phyloP scores from a whole-genome alignment of 2,329 filamentous ascomycete genomes.

The Xylaria polymorpha region DNA sequence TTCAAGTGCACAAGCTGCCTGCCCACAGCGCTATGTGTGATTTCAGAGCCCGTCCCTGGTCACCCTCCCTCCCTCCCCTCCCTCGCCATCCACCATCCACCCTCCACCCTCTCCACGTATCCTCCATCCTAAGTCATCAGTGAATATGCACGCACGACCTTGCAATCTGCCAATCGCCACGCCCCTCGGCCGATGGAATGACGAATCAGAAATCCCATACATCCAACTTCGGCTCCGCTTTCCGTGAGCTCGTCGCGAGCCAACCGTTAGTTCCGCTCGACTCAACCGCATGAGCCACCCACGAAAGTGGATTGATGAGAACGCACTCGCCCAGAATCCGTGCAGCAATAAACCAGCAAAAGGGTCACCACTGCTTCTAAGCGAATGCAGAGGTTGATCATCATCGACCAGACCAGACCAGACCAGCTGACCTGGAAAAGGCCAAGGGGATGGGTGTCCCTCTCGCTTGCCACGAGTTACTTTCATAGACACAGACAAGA shows the following conservation, averaged over 20 bases:
- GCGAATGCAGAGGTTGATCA: slow-evolving; percentile 24
- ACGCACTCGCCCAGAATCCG: slow-evolving; percentile 24
- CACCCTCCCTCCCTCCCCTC: slow-evolving; percentile 3
- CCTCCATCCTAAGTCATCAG: slow-evolving; percentile 24
- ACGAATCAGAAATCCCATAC: slow-evolving; percentile 41
- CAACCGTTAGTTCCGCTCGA: slow-evolving; percentile 33
- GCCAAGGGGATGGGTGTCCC: background rate
- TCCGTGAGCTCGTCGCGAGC: slow-evolving; percentile 33
- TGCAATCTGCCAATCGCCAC: slow-evolving; percentile 26
- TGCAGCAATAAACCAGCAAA: slow-evolving; percentile 20
- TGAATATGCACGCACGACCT: slow-evolving; percentile 29
- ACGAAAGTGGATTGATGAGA: slow-evolving; percentile 25
- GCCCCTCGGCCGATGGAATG: slow-evolving; percentile 21
- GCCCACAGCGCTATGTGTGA: background rate
- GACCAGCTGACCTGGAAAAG: slow-evolving; percentile 17
- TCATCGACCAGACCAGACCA: slow-evolving; percentile 17
- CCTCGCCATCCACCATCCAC: slow-evolving; percentile 10
- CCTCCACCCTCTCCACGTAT: slow-evolving; percentile 24
- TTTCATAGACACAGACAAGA: slow-evolving; percentile 7
- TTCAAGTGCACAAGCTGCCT: background rate
- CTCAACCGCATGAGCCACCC: slow-evolving; percentile 22
- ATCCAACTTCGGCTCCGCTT: slow-evolving; percentile 35
- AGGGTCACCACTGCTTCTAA: slow-evolving; percentile 12
- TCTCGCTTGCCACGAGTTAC: slow-evolving; percentile 5
- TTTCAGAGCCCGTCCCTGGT: slow-evolving; percentile 8